phyloP scores from a whole-genome alignment of 176 grass and related monocot genomes.

The Chrysopogon serrulatus region DNA sequence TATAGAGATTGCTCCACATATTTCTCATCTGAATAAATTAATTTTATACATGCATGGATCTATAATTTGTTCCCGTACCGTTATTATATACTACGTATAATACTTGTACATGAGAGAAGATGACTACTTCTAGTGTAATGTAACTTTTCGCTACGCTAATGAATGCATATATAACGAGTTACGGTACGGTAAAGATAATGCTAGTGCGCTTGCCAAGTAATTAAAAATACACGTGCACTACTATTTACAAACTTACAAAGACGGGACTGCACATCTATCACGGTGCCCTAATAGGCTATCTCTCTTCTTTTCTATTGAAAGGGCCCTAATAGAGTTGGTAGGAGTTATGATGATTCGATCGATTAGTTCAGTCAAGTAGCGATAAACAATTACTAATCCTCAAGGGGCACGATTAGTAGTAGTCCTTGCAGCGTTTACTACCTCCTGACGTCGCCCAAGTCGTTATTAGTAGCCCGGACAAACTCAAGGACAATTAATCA shows the following conservation, averaged over 20 bases:
- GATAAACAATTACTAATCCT: background rate
- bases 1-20: no score
- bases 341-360: background rate
- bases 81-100: no score
- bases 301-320: background rate
- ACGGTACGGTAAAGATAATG: no score
- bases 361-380: background rate
- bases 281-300: no score
- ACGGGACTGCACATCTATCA: background rate
- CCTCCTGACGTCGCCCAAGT: background rate
- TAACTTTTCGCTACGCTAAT: no score
- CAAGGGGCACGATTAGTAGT: background rate
- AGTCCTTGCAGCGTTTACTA: background rate
- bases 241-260: background rate
- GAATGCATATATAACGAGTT: no score
- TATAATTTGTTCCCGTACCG: no score
- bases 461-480: background rate
- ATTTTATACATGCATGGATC: no score
- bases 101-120: no score
- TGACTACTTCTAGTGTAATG: no score
- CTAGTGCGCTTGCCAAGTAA: no score
- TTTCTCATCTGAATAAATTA: no score
- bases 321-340: background rate
- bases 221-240: background rate
- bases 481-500: background rate